Evolutionary conservation across 306 rosid genomes (phyloP).

Genomic region (Casuarina equisetifolia): DNA sequence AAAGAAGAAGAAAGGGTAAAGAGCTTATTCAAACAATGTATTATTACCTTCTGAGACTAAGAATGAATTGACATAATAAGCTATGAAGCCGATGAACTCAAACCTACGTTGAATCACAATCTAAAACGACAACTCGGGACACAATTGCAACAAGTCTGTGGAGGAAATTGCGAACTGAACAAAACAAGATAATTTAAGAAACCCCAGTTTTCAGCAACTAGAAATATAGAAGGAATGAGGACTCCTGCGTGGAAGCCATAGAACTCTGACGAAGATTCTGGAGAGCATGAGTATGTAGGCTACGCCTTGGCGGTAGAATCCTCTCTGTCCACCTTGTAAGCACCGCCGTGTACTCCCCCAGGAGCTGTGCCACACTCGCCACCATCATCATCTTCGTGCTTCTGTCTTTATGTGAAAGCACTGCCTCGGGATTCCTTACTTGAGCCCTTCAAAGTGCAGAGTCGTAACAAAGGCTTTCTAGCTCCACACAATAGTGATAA

Average conservation of each 20-base stretch:
- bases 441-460: too few relatives aligned
- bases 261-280: conserved; percentile 37
- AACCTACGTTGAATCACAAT: background rate
- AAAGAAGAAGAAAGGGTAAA: background rate
- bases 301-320: conserved; percentile 29
- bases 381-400: conserved; percentile 60
- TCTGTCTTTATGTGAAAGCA: background rate
- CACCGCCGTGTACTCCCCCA: conserved; percentile 47
- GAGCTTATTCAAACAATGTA: background rate
- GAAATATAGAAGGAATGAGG: conserved; percentile 56
- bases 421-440: background rate
- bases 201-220: background rate
- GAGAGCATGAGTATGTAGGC: conserved; percentile 24
- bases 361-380: conserved; percentile 50
- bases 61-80: conserved; percentile 4
- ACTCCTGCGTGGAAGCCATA: conserved; percentile 35
- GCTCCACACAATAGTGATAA: too few relatives aligned
- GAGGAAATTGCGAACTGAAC: background rate
- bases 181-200: background rate
- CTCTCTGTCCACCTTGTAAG: conserved; percentile 43
- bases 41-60: background rate
- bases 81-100: background rate
- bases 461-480: background rate
- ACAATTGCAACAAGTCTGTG: background rate
- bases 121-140: background rate